Conservation (phyloP, 345 rosid genomes). For the Citrus reticulata region DNA sequence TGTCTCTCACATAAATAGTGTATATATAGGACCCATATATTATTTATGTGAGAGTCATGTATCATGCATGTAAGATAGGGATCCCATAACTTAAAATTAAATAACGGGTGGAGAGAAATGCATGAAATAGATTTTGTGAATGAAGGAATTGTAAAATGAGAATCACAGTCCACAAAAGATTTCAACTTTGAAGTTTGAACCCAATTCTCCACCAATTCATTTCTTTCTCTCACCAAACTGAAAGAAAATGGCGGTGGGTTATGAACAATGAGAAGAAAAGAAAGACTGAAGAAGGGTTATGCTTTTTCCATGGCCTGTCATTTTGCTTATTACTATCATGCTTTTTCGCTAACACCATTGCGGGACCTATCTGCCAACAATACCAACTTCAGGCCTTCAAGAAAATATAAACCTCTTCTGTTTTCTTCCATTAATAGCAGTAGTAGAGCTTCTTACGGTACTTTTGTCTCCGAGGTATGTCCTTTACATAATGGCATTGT, state of each 20-base stretch:
- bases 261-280: conserved; percentile 50
- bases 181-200: conserved; percentile 18
- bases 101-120: conserved; percentile 34
- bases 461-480: conserved; percentile 72
- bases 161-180: conserved; percentile 15
- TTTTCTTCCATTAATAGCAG: conserved; percentile 28
- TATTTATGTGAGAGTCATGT: too few relatives aligned
- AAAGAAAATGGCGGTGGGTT: conserved; percentile 37
- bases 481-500: neutral
- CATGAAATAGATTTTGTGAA: conserved; percentile 13
- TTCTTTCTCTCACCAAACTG: conserved; percentile 8
- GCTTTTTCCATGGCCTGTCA: conserved; percentile 75
- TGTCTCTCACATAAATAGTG: too few relatives aligned
- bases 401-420: conserved; percentile 26
- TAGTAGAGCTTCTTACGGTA: conserved; percentile 32
- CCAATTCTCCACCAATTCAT: conserved; percentile 26
- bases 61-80: too few relatives aligned
- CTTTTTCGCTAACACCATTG: conserved; percentile 32
- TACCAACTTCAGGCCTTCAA: conserved; percentile 14
- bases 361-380: conserved; percentile 14
- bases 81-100: neutral
- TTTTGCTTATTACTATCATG: conserved; percentile 36
- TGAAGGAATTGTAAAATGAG: conserved; percentile 18
- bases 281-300: conserved; percentile 25
- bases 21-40: too few relatives aligned